A percentile compares a stretch with the other conserved stretches of the same genome.
These are phyloP conservation scores for Prunus armeniaca DNA, from an alignment of 306 rosid genomes.

Conservation along the genomic window DNA sequence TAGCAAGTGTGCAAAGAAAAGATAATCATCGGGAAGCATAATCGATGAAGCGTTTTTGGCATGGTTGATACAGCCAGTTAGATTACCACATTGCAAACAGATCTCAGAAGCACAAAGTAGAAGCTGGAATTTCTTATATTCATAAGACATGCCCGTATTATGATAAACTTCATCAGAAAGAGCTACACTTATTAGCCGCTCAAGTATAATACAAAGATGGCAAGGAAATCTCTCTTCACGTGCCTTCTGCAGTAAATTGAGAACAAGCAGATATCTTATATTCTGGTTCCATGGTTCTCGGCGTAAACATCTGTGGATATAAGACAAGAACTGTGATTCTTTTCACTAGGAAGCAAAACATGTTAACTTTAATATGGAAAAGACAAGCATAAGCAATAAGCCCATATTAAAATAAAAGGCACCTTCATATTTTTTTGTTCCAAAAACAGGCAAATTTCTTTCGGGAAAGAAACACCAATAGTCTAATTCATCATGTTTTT, in stretches of 20 bases:
- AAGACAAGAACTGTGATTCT: not conserved
- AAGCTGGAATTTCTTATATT: slow-evolving; percentile 71
- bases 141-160: slow-evolving; percentile 33
- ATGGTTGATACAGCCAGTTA: slow-evolving; percentile 47
- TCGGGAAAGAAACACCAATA: not conserved
- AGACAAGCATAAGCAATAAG: not conserved
- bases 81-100: slow-evolving; percentile 68
- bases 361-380: not conserved
- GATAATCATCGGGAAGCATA: slow-evolving; percentile 56
- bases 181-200: slow-evolving; percentile 57
- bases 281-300: slow-evolving; percentile 83
- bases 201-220: slow-evolving; percentile 53
- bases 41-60: slow-evolving; percentile 66
- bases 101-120: slow-evolving; percentile 89
- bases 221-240: slow-evolving; percentile 89
- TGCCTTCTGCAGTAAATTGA: slow-evolving; percentile 78
- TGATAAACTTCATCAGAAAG: slow-evolving; percentile 53
- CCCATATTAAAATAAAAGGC: not conserved
- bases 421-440: not conserved
- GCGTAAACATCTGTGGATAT: slow-evolving; percentile 64
- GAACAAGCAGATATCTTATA: slow-evolving; percentile 73
- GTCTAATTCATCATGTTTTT: not conserved
- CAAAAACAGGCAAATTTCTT: not conserved
- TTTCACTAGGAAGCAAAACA: slow-evolving; percentile 5
- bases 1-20: slow-evolving; percentile 75